These are phyloP conservation scores for Globisporangium nagaii DNA, from an alignment of 352 stramenopile species.

Conservation along the genomic window DNA sequence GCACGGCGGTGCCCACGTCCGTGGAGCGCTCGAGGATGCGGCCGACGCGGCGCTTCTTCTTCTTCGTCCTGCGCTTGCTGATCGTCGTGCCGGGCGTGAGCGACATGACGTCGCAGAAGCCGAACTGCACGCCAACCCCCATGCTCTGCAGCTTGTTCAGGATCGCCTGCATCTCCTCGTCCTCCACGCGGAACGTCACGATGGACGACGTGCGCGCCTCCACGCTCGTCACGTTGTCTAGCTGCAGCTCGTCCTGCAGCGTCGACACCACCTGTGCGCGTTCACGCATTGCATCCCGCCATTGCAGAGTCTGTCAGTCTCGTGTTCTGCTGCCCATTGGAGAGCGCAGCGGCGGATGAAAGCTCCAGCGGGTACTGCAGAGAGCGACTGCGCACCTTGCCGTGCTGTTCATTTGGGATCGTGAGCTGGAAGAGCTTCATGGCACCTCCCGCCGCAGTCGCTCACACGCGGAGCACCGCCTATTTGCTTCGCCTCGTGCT, in stretches of 20 bases:
- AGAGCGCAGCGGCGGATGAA: no score
- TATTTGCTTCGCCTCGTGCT: no score
- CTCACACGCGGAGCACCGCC: not conserved
- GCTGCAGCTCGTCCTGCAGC: slow-evolving; percentile 78
- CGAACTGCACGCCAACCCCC: slow-evolving; percentile 80
- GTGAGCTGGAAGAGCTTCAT: slow-evolving; percentile 90
- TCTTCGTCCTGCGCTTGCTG: slow-evolving; percentile 38
- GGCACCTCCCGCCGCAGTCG: not conserved
- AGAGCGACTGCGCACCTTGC: slow-evolving; percentile 29
- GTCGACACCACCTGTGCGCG: slow-evolving; percentile 56
- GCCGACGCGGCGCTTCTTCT: slow-evolving; percentile 56
- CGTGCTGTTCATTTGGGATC: slow-evolving; percentile 77
- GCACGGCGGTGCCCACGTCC: slow-evolving; percentile 74
- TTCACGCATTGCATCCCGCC: not conserved
- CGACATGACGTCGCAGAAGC: slow-evolving; percentile 87
- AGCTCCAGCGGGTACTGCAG: no score
- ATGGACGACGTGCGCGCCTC: slow-evolving; percentile 83
- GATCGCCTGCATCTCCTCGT: slow-evolving; percentile 81
- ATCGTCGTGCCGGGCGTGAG: slow-evolving; percentile 81
- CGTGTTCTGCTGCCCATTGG: no score
- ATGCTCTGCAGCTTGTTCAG: slow-evolving; percentile 78
- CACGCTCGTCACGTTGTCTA: slow-evolving; percentile 81
- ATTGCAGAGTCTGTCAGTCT: no score
- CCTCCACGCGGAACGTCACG: slow-evolving; percentile 81
- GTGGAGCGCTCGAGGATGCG: slow-evolving; percentile 74